These are phyloP conservation scores for Priceomyces carsonii DNA, from an alignment of 805 yeast species.

Conservation along the genomic window DNA sequence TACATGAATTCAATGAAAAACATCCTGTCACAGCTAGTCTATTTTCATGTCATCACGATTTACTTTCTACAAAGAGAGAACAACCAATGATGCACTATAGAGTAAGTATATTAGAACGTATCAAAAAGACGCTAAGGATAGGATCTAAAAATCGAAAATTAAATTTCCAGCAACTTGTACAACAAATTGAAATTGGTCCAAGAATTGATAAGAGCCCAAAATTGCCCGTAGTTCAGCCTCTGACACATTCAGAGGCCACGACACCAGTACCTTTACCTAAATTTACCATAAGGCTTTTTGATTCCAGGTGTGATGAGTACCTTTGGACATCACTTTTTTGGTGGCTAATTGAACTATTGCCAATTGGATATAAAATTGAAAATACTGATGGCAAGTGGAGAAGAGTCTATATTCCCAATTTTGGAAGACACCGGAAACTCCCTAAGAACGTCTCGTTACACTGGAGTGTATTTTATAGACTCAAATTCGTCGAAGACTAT, in stretches of 20 bases:
- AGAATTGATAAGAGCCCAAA: not conserved
- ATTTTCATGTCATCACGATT: constrained; percentile 54
- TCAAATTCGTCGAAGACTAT: constrained; percentile 47
- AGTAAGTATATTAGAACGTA: not conserved
- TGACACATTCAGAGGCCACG: too few relatives aligned
- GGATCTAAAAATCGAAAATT: constrained; percentile 4
- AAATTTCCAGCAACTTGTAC: constrained; percentile 6
- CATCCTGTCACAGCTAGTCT: constrained; percentile 43
- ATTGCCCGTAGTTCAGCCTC: not conserved
- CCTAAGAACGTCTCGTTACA: constrained; percentile 52
- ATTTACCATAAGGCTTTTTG: constrained; percentile 26
- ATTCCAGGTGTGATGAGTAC: constrained; percentile 38
- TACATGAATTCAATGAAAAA: constrained; percentile 40
- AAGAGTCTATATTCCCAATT: constrained; percentile 51
- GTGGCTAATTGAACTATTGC: constrained; percentile 67
- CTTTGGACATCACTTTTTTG: constrained; percentile 38
- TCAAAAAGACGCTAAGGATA: constrained; percentile 1
- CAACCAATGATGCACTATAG: not conserved
- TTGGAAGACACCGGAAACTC: constrained; percentile 52
- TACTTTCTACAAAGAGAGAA: constrained; percentile 26
- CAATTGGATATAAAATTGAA: constrained; percentile 54
- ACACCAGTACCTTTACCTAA: constrained; percentile 1
- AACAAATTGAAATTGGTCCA: constrained; percentile 10
- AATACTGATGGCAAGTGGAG: constrained; percentile 51
- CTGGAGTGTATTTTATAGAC: constrained; percentile 65